Base-by-base conservation (phyloP, 768 basidiomycete genomes). In the Lactarius quietus region DNA sequence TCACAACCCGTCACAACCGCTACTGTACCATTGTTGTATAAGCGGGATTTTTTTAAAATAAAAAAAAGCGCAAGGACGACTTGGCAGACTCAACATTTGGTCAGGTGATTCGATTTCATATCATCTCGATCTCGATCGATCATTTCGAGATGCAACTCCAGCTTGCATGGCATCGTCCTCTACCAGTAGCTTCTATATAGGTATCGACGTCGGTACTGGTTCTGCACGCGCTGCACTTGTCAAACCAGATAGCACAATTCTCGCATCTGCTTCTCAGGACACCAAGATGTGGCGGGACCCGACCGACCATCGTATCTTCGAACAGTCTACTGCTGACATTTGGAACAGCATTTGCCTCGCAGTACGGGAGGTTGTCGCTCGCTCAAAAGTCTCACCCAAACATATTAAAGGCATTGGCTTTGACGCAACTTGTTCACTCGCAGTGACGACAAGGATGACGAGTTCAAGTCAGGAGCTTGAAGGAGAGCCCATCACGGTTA, bases 371-470 rank as follows among this genome's bases (percentile, higher is more conserved):
- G 88, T 92, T 59, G 77, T 98, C 29, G 66, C 79, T 10, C 77
- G 81, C 35, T 81, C 89, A 0, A 77, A 82, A 3, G 75, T 92
- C 33, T 69, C 81, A 35, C 83, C 89, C 12, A 74, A 77, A 3
- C 76, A 80, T 6, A 87, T 99, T 63, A 92, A 90, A 72, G 97
- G 97, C 1, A 71, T 98, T 53, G 93, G 95, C 17, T 95, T 96
- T 75, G 95, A 98, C 75, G 96, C 95, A 55, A 99, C 97, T 0
- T 99, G 97, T 77, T 97, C 95, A 0, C 81, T 98, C 48, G 94
- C 95, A 0, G 95, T 98, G 26, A 81, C 87, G 1, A 87, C 92
- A 73, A 76, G 84, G 57, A n/a, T n/a, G n/a, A n/a, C n/a, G n/a
- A n/a, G n/a, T n/a, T n/a, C n/a, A n/a, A n/a, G n/a, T n/a, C n/a